A percentile compares a stretch with the other conserved stretches of the same genome.
These are phyloP conservation scores for Chenopodium formosanum DNA, from an alignment of 148 eudicot genomes.

Conservation along the genomic window DNA sequence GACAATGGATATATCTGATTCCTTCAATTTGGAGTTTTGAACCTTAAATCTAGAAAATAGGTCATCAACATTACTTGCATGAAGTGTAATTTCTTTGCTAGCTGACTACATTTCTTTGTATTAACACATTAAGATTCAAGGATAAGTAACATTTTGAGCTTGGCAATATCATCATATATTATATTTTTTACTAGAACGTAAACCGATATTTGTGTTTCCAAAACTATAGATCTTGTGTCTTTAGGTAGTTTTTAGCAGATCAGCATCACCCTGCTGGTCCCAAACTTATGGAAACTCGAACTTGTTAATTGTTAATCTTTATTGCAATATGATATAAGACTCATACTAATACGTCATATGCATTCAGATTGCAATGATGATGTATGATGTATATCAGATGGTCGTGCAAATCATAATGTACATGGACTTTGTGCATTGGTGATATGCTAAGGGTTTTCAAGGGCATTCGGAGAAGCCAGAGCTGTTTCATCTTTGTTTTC, in stretches of 20 bases:
- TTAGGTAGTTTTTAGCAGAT: not conserved
- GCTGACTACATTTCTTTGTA: not conserved
- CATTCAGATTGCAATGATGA: conserved; percentile 83
- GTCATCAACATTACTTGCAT: not conserved
- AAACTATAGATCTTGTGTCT: not conserved
- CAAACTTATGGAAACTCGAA: not conserved
- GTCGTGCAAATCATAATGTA: conserved; percentile 45
- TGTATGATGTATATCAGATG: conserved; percentile 61
- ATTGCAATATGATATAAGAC: conserved; percentile 24
- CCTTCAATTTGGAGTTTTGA: not conserved
- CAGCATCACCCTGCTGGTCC: not conserved
- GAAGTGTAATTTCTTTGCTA: not conserved
- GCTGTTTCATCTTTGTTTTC: conserved; percentile 17
- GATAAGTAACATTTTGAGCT: not conserved
- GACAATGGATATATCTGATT: not conserved
- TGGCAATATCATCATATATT: not conserved
- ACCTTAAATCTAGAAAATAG: not conserved
- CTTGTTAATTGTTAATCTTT: conserved; percentile 1
- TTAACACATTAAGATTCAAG: no score
- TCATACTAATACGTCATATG: conserved; percentile 53
- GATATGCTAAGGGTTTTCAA: conserved; percentile 50
- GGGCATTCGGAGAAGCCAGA: conserved; percentile 38
- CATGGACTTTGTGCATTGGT: conserved; percentile 54
- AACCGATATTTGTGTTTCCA: not conserved
- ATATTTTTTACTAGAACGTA: not conserved